Conservation (phyloP, 1,284 basidiomycete genomes). For the Leccinum solheimii region DNA sequence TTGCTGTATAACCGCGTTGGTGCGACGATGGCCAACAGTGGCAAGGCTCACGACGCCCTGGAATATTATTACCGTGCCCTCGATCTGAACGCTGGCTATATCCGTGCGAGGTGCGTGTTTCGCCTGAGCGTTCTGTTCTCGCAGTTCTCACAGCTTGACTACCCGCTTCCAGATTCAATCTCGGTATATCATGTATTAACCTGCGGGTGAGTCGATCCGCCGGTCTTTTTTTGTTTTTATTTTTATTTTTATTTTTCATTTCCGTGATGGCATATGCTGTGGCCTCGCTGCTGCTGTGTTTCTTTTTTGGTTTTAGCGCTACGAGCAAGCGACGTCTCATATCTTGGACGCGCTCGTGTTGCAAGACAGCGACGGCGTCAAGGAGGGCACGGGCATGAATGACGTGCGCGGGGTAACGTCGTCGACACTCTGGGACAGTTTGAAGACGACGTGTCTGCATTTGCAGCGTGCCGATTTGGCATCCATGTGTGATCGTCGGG, state of each 20-base stretch:
- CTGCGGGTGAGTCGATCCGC: conserved; percentile 56
- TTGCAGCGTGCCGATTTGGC: conserved; percentile 74
- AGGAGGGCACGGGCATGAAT: conserved; percentile 45
- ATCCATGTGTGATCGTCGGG: conserved; percentile 64
- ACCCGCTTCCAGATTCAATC: conserved; percentile 66
- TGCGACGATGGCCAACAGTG: conserved; percentile 93
- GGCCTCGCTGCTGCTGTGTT: not conserved
- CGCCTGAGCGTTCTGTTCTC: not conserved
- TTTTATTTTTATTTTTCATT: not conserved
- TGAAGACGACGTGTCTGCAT: conserved; percentile 78
- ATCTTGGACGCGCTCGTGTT: conserved; percentile 84
- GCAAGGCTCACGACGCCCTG: conserved; percentile 80
- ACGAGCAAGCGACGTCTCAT: conserved; percentile 81
- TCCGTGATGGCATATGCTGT: not conserved
- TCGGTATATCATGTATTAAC: conserved; percentile 90
- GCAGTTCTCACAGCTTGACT: not conserved
- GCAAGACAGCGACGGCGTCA: conserved; percentile 77
- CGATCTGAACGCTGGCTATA: conserved; percentile 89
- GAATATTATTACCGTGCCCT: conserved; percentile 90
- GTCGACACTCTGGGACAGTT: conserved; percentile 79
- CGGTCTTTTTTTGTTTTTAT: not conserved
- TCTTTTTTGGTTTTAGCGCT: conserved; percentile 48
- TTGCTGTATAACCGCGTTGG: conserved; percentile 95
- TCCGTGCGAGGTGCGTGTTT: conserved; percentile 73
- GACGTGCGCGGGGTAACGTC: conserved; percentile 72